These are phyloP conservation scores for Oxytropis ochrocephala DNA, from an alignment of 306 rosid genomes.

Conservation along the genomic window DNA sequence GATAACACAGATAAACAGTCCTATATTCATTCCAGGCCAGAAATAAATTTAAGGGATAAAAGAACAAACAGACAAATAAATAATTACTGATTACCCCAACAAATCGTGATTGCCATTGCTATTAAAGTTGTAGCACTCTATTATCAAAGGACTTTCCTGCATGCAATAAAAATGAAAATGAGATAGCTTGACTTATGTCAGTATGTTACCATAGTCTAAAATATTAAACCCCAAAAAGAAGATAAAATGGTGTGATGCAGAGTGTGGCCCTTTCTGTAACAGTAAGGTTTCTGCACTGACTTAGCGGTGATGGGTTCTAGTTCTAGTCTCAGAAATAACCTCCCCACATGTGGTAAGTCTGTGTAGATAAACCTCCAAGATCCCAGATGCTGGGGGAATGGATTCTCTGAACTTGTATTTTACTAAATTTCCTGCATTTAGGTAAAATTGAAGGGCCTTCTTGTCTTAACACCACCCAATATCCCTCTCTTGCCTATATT, in stretches of 20 bases:
- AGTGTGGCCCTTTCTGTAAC: background rate
- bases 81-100: slow-evolving; percentile 68
- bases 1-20: slow-evolving; percentile 31
- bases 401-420: too few species aligned
- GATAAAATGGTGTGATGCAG: background rate
- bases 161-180: slow-evolving; percentile 27
- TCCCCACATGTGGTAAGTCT: background rate
- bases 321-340: slow-evolving; percentile 2
- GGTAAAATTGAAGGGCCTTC: too few species aligned
- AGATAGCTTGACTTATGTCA: slow-evolving; percentile 16
- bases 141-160: slow-evolving; percentile 80
- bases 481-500: too few species aligned
- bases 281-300: slow-evolving; percentile 1
- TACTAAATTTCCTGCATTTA: too few species aligned
- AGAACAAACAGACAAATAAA: slow-evolving; percentile 6
- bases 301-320: background rate
- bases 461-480: too few species aligned
- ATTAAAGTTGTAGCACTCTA: slow-evolving; percentile 90
- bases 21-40: slow-evolving; percentile 17
- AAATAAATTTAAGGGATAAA: slow-evolving; percentile 7
- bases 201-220: background rate
- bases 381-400: background rate
- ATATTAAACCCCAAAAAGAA: background rate
- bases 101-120: slow-evolving; percentile 92
- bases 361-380: background rate